Percentiles rank a stretch among this genome's conserved stretches.
phyloP scores from a whole-genome alignment of 2,329 filamentous ascomycete species.

The Botrytis galanthina region DNA sequence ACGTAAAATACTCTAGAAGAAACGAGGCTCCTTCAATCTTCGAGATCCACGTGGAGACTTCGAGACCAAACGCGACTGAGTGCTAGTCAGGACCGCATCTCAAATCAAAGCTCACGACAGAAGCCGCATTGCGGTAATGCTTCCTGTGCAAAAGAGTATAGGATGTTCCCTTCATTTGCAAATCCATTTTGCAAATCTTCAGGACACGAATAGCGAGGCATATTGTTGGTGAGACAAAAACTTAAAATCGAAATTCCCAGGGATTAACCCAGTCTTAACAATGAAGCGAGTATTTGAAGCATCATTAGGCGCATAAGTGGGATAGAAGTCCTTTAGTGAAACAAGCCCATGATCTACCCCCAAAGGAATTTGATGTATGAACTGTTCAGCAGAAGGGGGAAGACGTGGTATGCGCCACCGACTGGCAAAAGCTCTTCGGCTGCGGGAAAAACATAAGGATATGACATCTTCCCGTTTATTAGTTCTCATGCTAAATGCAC shows the following conservation, averaged over 20 bases:
- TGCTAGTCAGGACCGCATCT: slow-evolving; percentile 14
- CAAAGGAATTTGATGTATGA: slow-evolving; percentile 11
- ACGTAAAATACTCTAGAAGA: slow-evolving; percentile 10
- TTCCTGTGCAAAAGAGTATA: not conserved
- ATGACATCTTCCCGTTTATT: slow-evolving; percentile 17
- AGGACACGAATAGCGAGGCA: slow-evolving; percentile 9
- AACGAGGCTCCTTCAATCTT: slow-evolving; percentile 8
- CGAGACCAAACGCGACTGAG: slow-evolving; percentile 3
- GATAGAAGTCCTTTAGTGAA: slow-evolving; percentile 13
- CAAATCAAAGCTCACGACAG: slow-evolving; percentile 5
- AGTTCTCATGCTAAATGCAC: slow-evolving; percentile 12
- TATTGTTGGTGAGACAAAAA: slow-evolving; percentile 13
- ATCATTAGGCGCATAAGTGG: slow-evolving; percentile 18
- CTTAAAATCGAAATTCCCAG: not conserved
- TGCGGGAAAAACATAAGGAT: not conserved
- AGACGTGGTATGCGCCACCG: slow-evolving; percentile 13
- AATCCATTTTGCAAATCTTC: slow-evolving; percentile 8
- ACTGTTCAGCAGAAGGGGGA: slow-evolving; percentile 11
- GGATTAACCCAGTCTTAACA: slow-evolving; percentile 8
- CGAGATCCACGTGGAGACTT: slow-evolving; percentile 12
- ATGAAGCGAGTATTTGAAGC: slow-evolving; percentile 7
- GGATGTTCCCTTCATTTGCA: slow-evolving; percentile 12
- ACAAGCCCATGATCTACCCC: slow-evolving; percentile 8
- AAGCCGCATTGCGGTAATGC: slow-evolving; percentile 20
- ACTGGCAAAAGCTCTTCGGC: slow-evolving; percentile 20